Conservation (phyloP, 257 asterid species). For the Fraxinus quadrangulata region DNA sequence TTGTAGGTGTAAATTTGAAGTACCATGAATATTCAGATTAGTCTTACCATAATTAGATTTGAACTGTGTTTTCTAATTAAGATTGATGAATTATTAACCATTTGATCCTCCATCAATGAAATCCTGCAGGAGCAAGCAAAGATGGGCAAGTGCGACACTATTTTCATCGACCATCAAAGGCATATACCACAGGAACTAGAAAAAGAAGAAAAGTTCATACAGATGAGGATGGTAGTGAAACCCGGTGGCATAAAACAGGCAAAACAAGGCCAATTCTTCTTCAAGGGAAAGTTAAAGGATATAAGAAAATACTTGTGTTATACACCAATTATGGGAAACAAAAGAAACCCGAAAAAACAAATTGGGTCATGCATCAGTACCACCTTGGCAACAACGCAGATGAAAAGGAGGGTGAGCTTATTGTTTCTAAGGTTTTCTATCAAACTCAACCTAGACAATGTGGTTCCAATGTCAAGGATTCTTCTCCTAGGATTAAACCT, state of each 20-base stretch:
- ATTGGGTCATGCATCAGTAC: slow-evolving; percentile 59
- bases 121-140: slow-evolving; percentile 38
- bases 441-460: slow-evolving; percentile 55
- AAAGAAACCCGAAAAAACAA: slow-evolving; percentile 48
- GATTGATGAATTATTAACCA: not conserved
- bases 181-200: slow-evolving; percentile 48
- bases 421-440: slow-evolving; percentile 49
- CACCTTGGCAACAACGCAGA: slow-evolving; percentile 52
- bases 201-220: slow-evolving; percentile 53
- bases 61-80: too few relatives aligned
- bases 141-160: slow-evolving; percentile 49
- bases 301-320: slow-evolving; percentile 51
- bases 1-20: not conserved
- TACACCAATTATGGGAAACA: slow-evolving; percentile 50
- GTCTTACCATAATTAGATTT: too few relatives aligned
- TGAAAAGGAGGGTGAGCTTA: slow-evolving; percentile 51
- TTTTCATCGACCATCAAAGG: slow-evolving; percentile 52
- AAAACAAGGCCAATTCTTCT: slow-evolving; percentile 44
- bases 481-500: slow-evolving; percentile 21
- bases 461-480: slow-evolving; percentile 28
- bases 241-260: slow-evolving; percentile 55
- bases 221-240: slow-evolving; percentile 39
- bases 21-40: too few relatives aligned
- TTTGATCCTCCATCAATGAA: not conserved
- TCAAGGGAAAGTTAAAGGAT: slow-evolving; percentile 44